Conservation (phyloP, 768 basidiomycete genomes). For the Cubamyces lactineus region DNA sequence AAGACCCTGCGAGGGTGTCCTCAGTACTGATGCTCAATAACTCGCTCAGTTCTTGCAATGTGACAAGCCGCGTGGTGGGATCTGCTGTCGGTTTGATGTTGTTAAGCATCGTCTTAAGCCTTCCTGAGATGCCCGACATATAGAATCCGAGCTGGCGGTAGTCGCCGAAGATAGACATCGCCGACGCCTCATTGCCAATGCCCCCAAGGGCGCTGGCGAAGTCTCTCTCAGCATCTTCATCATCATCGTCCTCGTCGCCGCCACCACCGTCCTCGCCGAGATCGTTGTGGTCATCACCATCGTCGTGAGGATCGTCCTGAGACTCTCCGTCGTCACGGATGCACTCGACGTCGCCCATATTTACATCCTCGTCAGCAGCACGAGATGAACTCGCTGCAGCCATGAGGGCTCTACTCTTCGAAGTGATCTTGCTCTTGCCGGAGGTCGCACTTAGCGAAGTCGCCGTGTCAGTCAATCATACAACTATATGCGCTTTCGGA, state of each 20-base stretch:
- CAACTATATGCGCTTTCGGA: slow-evolving; percentile 5
- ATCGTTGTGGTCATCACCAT: slow-evolving; percentile 50
- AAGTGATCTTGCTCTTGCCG: slow-evolving; percentile 56
- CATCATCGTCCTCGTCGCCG: slow-evolving; percentile 48
- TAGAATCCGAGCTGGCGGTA: slow-evolving; percentile 90
- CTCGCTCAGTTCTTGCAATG: slow-evolving; percentile 94
- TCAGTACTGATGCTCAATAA: slow-evolving; percentile 95
- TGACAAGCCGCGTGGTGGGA: slow-evolving; percentile 83
- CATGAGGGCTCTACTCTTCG: slow-evolving; percentile 43
- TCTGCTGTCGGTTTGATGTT: slow-evolving; percentile 87
- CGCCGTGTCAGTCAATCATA: slow-evolving; percentile 18
- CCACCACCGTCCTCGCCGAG: slow-evolving; percentile 50
- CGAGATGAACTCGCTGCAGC: slow-evolving; percentile 65
- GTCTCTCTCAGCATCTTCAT: slow-evolving; percentile 52
- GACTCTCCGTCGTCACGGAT: slow-evolving; percentile 51
- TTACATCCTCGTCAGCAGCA: slow-evolving; percentile 70
- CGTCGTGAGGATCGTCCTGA: slow-evolving; percentile 49
- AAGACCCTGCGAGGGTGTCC: slow-evolving; percentile 95
- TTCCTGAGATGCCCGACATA: slow-evolving; percentile 85
- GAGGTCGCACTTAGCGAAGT: slow-evolving; percentile 45
- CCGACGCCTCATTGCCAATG: slow-evolving; percentile 63
- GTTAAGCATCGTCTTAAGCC: slow-evolving; percentile 88
- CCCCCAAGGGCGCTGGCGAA: slow-evolving; percentile 31
- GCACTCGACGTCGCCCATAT: slow-evolving; percentile 72
- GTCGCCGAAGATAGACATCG: slow-evolving; percentile 83